Evolutionary conservation across 164 flowering plant species (phyloP), one percentile per base, ranked within the genome.

Genomic region (Saururus chinensis): DNA sequence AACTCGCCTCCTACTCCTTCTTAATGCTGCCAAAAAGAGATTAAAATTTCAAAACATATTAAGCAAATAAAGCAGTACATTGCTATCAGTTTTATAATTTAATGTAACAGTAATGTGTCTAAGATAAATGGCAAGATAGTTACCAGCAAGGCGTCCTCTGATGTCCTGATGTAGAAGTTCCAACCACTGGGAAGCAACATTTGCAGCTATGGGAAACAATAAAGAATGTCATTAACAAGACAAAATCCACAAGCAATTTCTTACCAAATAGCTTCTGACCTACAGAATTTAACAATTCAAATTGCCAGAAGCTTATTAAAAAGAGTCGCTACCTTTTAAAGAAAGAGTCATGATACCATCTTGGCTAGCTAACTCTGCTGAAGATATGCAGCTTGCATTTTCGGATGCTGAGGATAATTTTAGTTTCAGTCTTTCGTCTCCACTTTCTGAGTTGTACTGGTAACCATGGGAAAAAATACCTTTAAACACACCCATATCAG

Each of bases 161-260:
- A 83, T 80, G 74, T 95, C 99, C 66, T 80, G 88, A 62, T 72
- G 70, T 60, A 95, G 84, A 68, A 95, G 87, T 35, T 83, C 95
- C 79, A 95, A 70, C 99, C 99, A 95, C 30, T 84, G 93, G n/a
- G 96, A 84, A 72, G 99, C 95, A 60, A 95, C 86, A 56, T 71
- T 82, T 51, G 99, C 97, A 74, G 95, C 97, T 93, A 61, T 60
- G 59, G 76, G 67, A 58, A 56, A 68, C 35, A 42, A 42, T 9
- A 14, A 42, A 42, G 4, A n/a, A 22, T 5, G 23, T 49, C 19
- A 13, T 7, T 51, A 61, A 51, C 41, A 25, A 55, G n/a, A 53
- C 22, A 20, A 60, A n/a, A 14, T 54, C 7, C 22, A 63, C 42
- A 11, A 6, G 11, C 11, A 6, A 40, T 6, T 40, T 11, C 42